Evolutionary conservation across 1,284 basidiomycete species (phyloP).

Genomic region (Naganishia sp.): DNA sequence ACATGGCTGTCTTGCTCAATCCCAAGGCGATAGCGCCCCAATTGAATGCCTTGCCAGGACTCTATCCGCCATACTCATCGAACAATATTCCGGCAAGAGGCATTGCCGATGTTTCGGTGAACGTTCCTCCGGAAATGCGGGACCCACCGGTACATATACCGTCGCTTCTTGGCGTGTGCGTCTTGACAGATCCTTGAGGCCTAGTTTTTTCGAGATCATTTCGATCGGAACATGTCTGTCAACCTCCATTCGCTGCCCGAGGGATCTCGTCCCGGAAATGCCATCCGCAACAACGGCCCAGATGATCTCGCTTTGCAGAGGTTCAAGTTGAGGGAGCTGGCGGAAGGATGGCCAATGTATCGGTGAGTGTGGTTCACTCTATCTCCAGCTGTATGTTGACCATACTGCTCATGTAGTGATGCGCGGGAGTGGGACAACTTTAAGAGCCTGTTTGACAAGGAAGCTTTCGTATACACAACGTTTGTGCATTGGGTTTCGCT

Average conservation of each 20-base stretch:
- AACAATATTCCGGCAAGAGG: no score
- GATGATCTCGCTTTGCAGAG: slow-evolving; percentile 24
- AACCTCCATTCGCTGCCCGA: slow-evolving; percentile 20
- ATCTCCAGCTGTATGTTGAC: background rate
- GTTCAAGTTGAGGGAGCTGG: slow-evolving; percentile 23
- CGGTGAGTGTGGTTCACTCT: background rate
- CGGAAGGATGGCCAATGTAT: slow-evolving; percentile 29
- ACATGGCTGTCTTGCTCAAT: no score
- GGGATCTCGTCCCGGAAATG: slow-evolving; percentile 12
- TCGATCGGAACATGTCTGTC: background rate
- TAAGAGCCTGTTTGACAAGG: slow-evolving; percentile 21
- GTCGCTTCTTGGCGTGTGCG: background rate
- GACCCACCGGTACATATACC: no score
- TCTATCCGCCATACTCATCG: no score
- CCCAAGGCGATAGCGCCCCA: no score
- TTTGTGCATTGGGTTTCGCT: background rate
- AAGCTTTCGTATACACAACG: slow-evolving; percentile 27
- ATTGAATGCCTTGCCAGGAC: no score
- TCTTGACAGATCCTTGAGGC: background rate
- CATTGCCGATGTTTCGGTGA: slow-evolving; percentile 1
- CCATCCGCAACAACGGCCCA: slow-evolving; percentile 17
- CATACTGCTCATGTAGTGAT: background rate
- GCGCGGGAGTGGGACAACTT: slow-evolving; percentile 25
- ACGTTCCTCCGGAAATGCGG: slow-evolving; percentile 8
- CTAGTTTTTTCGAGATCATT: no score